Evolutionary conservation across 2,329 filamentous ascomycete species (phyloP), one percentile per base, ranked within the genome.

Genomic region (Penicillium oxalicum): DNA sequence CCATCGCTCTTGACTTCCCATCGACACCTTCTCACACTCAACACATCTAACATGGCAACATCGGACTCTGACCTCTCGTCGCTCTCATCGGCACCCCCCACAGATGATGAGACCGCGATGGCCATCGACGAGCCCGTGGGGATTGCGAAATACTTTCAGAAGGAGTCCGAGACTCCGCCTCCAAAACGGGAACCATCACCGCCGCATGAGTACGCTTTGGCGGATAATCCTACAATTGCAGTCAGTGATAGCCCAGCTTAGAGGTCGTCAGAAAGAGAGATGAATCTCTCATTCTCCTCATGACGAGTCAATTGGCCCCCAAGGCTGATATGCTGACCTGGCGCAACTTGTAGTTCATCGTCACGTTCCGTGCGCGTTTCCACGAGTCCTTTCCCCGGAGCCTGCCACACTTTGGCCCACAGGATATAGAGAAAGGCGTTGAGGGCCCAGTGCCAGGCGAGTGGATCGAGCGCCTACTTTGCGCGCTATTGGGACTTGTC

Each of bases 331-430:
- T 55, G 60, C 65, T 70, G 51, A 70, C 58, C 47, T 50, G 55
- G 62, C 59, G 63, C 62, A 62, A 59, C 47, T 41, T 39, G 47
- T 64, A 96, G 89, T 96, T 98, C 73, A 88, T 98, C 70, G 89
- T 97, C 59, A 96, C 95, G 88, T 98, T 97, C 73, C 84, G 91
- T 69, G 87, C 87, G 70, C 88, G 93, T 64, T 97, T 98, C 71
- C 84, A 80, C 71, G 90, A 95, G 52, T 86, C 83, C 52, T 93
- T 98, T 59, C 86, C 91, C 41, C 86, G 90, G 70, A 93, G 89
- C 29, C 78, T 95, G 33, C 79, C 88, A 57, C 88, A 95, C 66
- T 89, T 95, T 59, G 93, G 93, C 24, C 93, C 93, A 9, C 91
- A 98, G 71, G 94, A 98, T 70, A 81, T 98, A 52, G 93, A 98